Base-by-base conservation (phyloP, 2,329 filamentous ascomycete genomes). In the Colletotrichum musae region DNA sequence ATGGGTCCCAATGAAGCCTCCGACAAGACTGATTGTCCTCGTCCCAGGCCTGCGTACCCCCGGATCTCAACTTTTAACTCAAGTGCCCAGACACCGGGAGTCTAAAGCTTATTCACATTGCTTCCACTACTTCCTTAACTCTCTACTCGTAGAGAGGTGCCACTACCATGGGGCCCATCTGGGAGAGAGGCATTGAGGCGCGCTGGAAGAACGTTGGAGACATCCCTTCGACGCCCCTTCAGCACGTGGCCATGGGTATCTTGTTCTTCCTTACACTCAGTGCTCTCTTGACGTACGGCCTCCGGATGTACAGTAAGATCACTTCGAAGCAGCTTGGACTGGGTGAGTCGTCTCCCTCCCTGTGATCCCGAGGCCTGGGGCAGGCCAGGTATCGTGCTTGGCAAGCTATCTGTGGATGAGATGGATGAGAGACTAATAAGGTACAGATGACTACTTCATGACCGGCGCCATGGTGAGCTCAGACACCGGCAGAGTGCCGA, bases 211-310 rank as follows among this genome's bases (percentile, higher is more conserved):
- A 79, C 58, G 75, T 76, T 12, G 60, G 68, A 28, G 72, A 74
- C 43, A 77, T 80, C 5, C 78, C 78, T 1, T 78, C 78, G 9
- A 74, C 78, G 10, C 72, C 77, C 12, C 74, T 78, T 7, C 79
- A 81, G 53, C 64, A 72, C 16, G 71, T 69, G 15, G 78, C 74
- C 1, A 68, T 80, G 6, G 74, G 75, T 21, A 71, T 80, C 32
- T 65, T 79, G 18, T 79, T 81, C 65, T 53, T 79, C 21, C 78
- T 80, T 15, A 78, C 79, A 0, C 32, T 51, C 6, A 41, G 24
- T 3, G 67, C 67, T 7, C 47, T 81, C n/a, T 74, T 78, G 13
- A 68, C 76, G 48, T 53, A 78, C 2, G 48, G 74, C 2, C 73
- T 78, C 9, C 54, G 62, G 2, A 65, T 80, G 61, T 70, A 79